phyloP scores from a whole-genome alignment of 2,329 filamentous ascomycete species.

The Lecanosticta acicola region DNA sequence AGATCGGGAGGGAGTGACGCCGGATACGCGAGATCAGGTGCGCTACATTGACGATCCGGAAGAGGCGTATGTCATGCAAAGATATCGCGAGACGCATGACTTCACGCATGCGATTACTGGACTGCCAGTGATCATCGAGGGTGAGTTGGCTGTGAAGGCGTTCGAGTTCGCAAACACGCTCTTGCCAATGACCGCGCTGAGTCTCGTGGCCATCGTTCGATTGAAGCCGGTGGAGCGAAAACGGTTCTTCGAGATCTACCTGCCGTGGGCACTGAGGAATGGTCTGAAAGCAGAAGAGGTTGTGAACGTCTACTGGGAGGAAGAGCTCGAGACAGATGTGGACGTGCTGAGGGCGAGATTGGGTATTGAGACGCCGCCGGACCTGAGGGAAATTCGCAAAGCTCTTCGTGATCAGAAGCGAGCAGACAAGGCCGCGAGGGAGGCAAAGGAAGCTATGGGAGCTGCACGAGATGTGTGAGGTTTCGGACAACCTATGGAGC shows the following conservation, averaged over 20 bases:
- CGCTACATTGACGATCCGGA: constrained; percentile 92
- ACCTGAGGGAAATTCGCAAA: constrained; percentile 72
- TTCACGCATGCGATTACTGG: constrained; percentile 96
- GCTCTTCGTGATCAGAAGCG: constrained; percentile 63
- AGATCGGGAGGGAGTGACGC: constrained; percentile 87
- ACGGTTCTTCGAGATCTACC: constrained; percentile 67
- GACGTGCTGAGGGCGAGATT: constrained; percentile 66
- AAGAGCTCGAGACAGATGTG: constrained; percentile 80
- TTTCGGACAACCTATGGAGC: too few relatives aligned
- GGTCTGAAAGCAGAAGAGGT: constrained; percentile 71
- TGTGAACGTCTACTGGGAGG: constrained; percentile 98
- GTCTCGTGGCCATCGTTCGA: constrained; percentile 63
- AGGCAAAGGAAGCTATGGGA: constrained; percentile 6
- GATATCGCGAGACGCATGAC: constrained; percentile 94
- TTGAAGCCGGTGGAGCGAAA: constrained; percentile 59
- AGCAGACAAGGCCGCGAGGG: constrained; percentile 51
- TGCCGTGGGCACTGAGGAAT: constrained; percentile 87
- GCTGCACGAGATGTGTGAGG: constrained; percentile 5
- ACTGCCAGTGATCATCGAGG: constrained; percentile 84
- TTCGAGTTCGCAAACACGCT: constrained; percentile 96
- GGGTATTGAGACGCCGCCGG: constrained; percentile 81
- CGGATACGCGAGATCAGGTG: constrained; percentile 77
- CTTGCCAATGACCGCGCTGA: constrained; percentile 89
- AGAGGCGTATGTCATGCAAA: constrained; percentile 97
- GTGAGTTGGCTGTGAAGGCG: constrained; percentile 93